Base-by-base conservation (phyloP, 331 rosid genomes). In the Dryas integrifolia region DNA sequence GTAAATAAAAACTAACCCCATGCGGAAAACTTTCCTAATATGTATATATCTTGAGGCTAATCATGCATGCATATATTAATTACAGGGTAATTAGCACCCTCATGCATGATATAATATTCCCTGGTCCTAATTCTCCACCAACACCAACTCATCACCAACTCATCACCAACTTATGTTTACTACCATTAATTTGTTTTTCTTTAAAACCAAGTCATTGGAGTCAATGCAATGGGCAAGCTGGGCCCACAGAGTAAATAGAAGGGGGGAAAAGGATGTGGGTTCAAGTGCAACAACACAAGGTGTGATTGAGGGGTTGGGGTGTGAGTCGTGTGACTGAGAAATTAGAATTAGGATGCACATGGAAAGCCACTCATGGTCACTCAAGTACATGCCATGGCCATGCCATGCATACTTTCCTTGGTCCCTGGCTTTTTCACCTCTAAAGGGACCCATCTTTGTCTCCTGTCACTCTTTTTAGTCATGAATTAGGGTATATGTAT, bases 351-450 rank as follows among this genome's bases (percentile, higher is more conserved):
- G 44, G 24, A 7, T 71, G 83, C 92, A 88, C 93, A 84, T 86
- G 89, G 87, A 72, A 74, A 72, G 13, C 64, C 75, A 86, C 86
- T 88, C 80, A 85, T 79, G 74, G 56, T 71, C 15, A 77, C 79
- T 88, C 90, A 72, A 79, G 75, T 73, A 69, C 67, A 16, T 44
- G 50, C 76, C 73, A 47, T 76, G 72, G 56, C 52, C 44, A 18
- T 57, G 65, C 46, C 81, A 79, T 78, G 78, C 71, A 81, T 65
- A 72, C 49, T 30, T 30, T n/a, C 74, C 35, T 69, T 57, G 67
- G 30, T 84, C 77, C 72, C 44, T 58, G 26, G 38, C 83, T 81
- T 74, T 77, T 80, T 58, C 48, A 66, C 66, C 83, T 73, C 61
- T 18, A 8, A 18, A 61, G 24, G 78, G 85, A 72, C 78, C 87